A percentile compares a stretch with the other conserved stretches of the same genome.
Conservation (phyloP, 257 asterid genomes). For the Rauvolfia tetraphylla region DNA sequence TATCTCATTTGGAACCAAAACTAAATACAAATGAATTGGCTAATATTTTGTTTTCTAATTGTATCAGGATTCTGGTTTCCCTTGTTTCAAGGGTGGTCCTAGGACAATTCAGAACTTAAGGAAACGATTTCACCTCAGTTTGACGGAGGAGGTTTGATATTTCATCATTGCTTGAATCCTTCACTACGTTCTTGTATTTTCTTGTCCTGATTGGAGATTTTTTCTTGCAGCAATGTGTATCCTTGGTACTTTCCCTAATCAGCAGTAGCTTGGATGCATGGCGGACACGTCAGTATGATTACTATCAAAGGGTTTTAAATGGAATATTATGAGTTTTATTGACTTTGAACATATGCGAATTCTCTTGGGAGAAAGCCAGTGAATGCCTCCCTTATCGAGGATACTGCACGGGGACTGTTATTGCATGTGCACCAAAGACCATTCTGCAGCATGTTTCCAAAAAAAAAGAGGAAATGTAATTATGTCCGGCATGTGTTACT, state of each 20-base stretch:
- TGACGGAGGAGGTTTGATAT: conserved; percentile 91
- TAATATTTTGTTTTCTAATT: conserved; percentile 2
- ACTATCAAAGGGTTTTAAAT: conserved; percentile 91
- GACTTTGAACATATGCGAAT: conserved; percentile 15
- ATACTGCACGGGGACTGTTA: not conserved
- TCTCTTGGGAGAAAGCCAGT: conserved; percentile 21
- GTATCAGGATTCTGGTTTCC: conserved; percentile 91
- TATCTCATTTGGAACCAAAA: not conserved
- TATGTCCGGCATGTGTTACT: conserved; percentile 16
- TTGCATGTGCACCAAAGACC: conserved; percentile 1
- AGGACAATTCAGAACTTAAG: conserved; percentile 95
- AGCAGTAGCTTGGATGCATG: conserved; percentile 99
- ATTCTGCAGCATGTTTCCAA: conserved; percentile 11
- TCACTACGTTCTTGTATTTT: conserved; percentile 7
- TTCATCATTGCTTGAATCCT: conserved; percentile 9
- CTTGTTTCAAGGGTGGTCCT: conserved; percentile 98
- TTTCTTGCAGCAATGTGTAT: conserved; percentile 90
- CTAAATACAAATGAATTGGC: not conserved
- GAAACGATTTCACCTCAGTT: conserved; percentile 93
- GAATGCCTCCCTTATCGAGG: conserved; percentile 10
- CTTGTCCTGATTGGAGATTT: conserved; percentile 10
- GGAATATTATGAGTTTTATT: conserved; percentile 71
- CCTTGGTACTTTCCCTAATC: conserved; percentile 95
- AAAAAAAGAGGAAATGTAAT: conserved; percentile 20
- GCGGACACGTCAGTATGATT: conserved; percentile 97